phyloP scores from a whole-genome alignment of 345 rosid genomes.

The Arabis hirsuta region DNA sequence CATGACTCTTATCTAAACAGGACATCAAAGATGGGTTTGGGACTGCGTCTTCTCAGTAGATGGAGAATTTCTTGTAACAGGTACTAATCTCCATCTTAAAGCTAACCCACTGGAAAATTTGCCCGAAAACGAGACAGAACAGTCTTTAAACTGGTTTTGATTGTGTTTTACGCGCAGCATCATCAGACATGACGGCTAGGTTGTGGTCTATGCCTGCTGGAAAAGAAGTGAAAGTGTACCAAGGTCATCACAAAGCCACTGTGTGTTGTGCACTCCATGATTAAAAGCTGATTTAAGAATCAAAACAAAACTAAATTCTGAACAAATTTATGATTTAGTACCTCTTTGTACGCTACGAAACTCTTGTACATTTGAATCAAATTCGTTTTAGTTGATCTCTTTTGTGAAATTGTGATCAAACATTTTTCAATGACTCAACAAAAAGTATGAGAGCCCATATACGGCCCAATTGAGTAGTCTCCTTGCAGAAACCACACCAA shows the following conservation, averaged over 20 bases:
- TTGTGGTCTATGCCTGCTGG: constrained; percentile 80
- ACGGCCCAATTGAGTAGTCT: constrained; percentile 20
- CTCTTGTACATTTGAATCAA: constrained; percentile 28
- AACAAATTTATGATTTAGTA: not conserved
- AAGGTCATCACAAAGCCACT: constrained; percentile 92
- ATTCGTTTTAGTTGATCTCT: not conserved
- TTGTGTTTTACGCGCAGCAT: constrained; percentile 53
- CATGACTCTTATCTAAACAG: constrained; percentile 43
- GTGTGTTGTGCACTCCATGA: constrained; percentile 97
- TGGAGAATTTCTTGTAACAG: constrained; percentile 94
- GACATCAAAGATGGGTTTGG: constrained; percentile 98
- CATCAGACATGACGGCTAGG: constrained; percentile 88
- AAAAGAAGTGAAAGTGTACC: constrained; percentile 70
- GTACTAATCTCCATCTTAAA: constrained; percentile 38
- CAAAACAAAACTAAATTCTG: not conserved
- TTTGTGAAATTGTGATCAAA: not conserved
- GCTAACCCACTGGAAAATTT: not conserved
- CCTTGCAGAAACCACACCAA: constrained; percentile 11
- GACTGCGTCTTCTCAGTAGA: constrained; percentile 98
- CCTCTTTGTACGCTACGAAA: constrained; percentile 15
- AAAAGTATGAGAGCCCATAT: constrained; percentile 13
- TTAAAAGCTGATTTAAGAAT: not conserved
- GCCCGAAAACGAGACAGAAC: not conserved
- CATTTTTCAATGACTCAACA: not conserved
- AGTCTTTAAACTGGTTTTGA: constrained; percentile 23